Evolutionary conservation across 73 alveolate species (phyloP), one percentile per base, ranked within the genome.

Genomic region (Tetrahymena thermophila): DNA sequence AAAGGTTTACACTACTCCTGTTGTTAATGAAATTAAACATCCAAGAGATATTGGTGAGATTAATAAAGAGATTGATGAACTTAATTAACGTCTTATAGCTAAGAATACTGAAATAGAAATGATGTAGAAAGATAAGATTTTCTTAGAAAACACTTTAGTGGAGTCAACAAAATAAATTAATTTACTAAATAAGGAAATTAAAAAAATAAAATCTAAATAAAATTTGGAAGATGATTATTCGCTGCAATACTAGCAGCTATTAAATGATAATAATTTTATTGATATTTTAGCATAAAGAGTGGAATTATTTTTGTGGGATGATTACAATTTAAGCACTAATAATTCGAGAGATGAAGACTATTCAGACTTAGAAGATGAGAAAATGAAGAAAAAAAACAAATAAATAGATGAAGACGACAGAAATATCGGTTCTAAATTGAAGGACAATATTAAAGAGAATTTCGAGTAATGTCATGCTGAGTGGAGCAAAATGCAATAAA

Each of bases 1-100:
- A 94, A 97, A 96, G 94, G 97, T 93, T 96, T 97, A 95, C 93
- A 97, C 89, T 10, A 71, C 89, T 19, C 89, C 89, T 28, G 89
- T 71, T 71, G 89, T 71, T 5, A 71, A 71, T 25, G 89, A 71
- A 71, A 71, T 71, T 23, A 71, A 71, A 71, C 89, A 71, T 25
- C 89, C 89, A 71, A 71, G 89, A 25, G 89, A 71, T n/a, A 28
- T 71, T 5, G 89, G 89, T 0, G 89, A 71, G 31, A 71, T 71
- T 11, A 71, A 71, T 25, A 71, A 71, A 17, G 89, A 71, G 13
- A 28, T 71, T n/a, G 89, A 71, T 71, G 89, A 71, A 25, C 37
- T 71, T 28, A n/a, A 71, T 8, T 31, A 71, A 31, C 89, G 89
- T 13, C 31, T 71, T 19, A 71, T 71, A 7, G 89, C 89, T 23